A percentile compares a stretch with the other conserved stretches of the same genome.
phyloP scores from a whole-genome alignment of 1,284 basidiomycete species.

The Ceratobasidium papillatum region DNA sequence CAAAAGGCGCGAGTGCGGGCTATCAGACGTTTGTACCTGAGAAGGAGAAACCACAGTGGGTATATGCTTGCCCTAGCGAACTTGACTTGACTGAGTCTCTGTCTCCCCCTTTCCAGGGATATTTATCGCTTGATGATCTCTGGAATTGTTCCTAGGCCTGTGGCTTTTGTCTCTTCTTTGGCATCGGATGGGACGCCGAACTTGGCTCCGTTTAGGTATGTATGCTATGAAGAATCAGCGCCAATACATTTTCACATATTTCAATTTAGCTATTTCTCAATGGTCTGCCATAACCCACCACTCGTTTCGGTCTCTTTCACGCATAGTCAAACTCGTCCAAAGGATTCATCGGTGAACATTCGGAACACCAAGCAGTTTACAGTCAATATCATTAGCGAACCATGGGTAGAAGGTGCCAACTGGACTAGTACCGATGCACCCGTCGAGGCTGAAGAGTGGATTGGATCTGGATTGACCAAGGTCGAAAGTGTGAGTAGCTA shows the following conservation, averaged over 20 bases:
- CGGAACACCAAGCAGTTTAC: slow-evolving; percentile 73
- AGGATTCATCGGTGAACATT: slow-evolving; percentile 77
- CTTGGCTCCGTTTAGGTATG: slow-evolving; percentile 71
- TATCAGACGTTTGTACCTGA: slow-evolving; percentile 67
- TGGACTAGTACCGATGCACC: slow-evolving; percentile 73
- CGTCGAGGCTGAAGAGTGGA: slow-evolving; percentile 73
- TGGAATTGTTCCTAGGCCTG: slow-evolving; percentile 73
- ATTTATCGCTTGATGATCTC: slow-evolving; percentile 70
- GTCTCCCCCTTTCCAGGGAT: slow-evolving; percentile 52
- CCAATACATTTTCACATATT: slow-evolving; percentile 36
- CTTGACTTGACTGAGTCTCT: slow-evolving; percentile 1
- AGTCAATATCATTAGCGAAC: slow-evolving; percentile 78
- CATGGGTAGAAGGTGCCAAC: slow-evolving; percentile 78
- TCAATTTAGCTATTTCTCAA: slow-evolving; percentile 63
- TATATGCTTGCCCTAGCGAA: slow-evolving; percentile 23
- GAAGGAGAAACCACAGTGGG: slow-evolving; percentile 58
- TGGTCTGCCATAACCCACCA: slow-evolving; percentile 71
- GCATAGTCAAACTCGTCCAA: slow-evolving; percentile 54
- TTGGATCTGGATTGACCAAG: slow-evolving; percentile 73
- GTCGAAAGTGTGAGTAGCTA: slow-evolving; percentile 63
- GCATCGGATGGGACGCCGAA: slow-evolving; percentile 66
- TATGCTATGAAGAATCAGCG: slow-evolving; percentile 31
- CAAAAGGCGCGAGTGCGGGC: slow-evolving; percentile 61
- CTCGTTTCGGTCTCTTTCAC: slow-evolving; percentile 69
- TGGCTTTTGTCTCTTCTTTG: slow-evolving; percentile 76